Conservation (phyloP, 2,329 filamentous ascomycete species). For the Byssochlamys sp. region DNA sequence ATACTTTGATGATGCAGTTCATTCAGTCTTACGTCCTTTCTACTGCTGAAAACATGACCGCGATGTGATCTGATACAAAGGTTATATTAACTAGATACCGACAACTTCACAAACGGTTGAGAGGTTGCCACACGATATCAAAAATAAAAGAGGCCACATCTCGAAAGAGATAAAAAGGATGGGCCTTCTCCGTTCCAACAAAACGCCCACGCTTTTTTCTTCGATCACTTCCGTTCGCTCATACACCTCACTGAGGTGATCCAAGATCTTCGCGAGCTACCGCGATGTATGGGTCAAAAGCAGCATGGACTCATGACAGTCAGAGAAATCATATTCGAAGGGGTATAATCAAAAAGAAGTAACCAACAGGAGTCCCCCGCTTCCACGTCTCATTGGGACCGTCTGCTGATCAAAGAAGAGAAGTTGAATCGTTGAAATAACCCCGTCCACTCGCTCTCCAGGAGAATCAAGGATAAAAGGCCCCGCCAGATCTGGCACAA, state of each 20-base stretch:
- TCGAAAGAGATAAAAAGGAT: neutral
- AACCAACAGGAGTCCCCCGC: conserved; percentile 12
- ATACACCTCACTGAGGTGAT: neutral
- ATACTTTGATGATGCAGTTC: neutral
- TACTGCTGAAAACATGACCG: neutral
- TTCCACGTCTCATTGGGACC: conserved; percentile 1
- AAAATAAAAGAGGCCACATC: neutral
- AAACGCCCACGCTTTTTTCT: conserved; percentile 6
- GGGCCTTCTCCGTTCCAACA: neutral
- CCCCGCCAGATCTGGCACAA: neutral
- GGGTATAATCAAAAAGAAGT: conserved; percentile 10
- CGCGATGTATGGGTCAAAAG: conserved; percentile 11
- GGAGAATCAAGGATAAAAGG: neutral
- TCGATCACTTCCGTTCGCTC: conserved; percentile 2
- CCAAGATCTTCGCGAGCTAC: neutral
- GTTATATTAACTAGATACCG: neutral
- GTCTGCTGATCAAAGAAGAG: neutral
- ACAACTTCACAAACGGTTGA: neutral
- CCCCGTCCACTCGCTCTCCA: neutral
- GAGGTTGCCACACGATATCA: neutral
- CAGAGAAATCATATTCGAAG: conserved; percentile 15
- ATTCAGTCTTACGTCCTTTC: neutral
- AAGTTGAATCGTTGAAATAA: conserved; percentile 1
- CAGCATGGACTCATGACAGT: conserved; percentile 25
- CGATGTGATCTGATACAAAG: neutral